Conservation (phyloP, 257 asterid genomes). For the Pogostemon cablin region DNA sequence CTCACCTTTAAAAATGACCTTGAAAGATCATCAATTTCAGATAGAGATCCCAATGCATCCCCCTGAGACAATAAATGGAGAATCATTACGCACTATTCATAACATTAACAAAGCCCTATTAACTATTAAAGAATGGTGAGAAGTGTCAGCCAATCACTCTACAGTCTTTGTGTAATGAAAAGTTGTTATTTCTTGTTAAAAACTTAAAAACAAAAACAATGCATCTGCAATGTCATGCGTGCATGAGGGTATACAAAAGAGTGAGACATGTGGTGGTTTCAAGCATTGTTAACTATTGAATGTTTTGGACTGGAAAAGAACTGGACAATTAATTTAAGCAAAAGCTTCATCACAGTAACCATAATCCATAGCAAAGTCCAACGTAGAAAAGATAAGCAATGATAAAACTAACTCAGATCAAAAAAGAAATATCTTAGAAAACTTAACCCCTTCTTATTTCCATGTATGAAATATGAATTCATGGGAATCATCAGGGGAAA, state of each 20-base stretch:
- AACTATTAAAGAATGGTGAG: background rate
- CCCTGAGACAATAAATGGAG: slow-evolving; percentile 8
- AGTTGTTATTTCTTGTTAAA: background rate
- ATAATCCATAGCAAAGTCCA: background rate
- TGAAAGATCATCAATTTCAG: slow-evolving; percentile 34
- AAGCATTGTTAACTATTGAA: background rate
- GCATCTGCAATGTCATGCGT: background rate
- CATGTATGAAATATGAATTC: too few relatives aligned
- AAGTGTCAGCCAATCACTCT: background rate
- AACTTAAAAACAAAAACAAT: background rate
- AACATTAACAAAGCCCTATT: background rate
- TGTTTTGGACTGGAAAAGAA: background rate
- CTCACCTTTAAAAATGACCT: slow-evolving; percentile 35
- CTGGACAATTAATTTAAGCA: background rate
- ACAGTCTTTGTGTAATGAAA: background rate
- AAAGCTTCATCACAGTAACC: background rate
- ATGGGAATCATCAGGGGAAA: background rate
- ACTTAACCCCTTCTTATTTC: background rate
- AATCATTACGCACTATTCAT: slow-evolving; percentile 1
- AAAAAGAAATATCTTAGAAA: background rate
- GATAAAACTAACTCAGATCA: too few relatives aligned
- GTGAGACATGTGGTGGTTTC: background rate
- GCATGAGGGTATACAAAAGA: background rate
- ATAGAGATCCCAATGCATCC: slow-evolving; percentile 27
- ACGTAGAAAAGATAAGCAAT: too few relatives aligned